Conservation (phyloP, 306 rosid species). For the Castanea mollissima region DNA sequence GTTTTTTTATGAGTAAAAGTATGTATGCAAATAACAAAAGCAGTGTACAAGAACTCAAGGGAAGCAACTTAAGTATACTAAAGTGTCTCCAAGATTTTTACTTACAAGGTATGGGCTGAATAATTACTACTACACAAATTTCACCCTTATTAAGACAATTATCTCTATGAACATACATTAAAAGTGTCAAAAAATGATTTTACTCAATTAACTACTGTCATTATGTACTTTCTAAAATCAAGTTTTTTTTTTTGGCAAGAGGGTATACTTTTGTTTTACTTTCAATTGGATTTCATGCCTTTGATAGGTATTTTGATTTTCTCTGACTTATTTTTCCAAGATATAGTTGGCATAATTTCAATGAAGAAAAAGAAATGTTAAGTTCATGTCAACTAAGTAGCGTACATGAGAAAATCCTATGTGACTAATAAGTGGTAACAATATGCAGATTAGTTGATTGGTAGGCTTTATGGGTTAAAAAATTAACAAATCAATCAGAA, state of each 20-base stretch:
- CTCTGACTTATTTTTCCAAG: background rate
- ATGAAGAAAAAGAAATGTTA: background rate
- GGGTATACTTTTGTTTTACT: background rate
- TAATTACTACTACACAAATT: background rate
- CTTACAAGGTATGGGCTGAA: background rate
- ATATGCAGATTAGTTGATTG: background rate
- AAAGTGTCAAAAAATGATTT: background rate
- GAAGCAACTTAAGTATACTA: too few relatives aligned
- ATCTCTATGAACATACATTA: background rate
- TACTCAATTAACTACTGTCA: background rate
- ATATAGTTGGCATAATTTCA: background rate
- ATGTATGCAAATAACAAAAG: too few relatives aligned
- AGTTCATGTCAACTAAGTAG: background rate
- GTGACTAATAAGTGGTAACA: background rate
- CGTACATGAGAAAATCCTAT: background rate
- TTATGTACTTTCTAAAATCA: background rate
- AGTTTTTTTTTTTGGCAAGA: background rate
- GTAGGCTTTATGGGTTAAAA: background rate
- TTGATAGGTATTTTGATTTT: background rate
- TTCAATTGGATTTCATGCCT: background rate
- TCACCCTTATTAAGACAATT: background rate
- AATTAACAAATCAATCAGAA: background rate
- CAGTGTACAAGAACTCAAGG: too few relatives aligned
- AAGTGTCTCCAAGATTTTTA: background rate
- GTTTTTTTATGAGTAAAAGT: too few relatives aligned